Percentiles rank a stretch among this genome's conserved stretches.
phyloP scores from a whole-genome alignment of 2,329 filamentous ascomycete genomes.

The Leptoxyphium fumago region DNA sequence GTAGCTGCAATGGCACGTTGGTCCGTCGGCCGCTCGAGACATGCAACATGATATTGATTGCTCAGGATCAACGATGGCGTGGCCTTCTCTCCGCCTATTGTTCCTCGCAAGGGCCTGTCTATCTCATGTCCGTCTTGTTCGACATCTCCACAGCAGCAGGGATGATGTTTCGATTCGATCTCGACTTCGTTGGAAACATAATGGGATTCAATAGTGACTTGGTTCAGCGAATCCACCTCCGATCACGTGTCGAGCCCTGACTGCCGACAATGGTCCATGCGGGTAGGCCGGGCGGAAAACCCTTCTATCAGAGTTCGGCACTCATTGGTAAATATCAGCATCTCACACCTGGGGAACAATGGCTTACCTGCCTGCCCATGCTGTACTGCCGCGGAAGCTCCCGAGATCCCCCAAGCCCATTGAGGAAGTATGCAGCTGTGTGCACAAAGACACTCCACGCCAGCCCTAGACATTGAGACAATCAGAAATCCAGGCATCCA shows the following conservation, averaged over 20 bases:
- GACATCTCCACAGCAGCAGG: constrained; percentile 9
- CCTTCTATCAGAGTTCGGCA: not conserved
- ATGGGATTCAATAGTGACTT: not conserved
- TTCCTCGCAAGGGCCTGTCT: constrained; percentile 24
- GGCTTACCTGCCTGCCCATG: not conserved
- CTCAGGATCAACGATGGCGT: constrained; percentile 22
- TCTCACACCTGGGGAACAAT: not conserved
- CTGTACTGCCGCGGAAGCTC: not conserved
- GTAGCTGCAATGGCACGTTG: constrained; percentile 31
- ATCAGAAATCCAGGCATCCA: too few relatives aligned
- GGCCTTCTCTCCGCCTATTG: constrained; percentile 31
- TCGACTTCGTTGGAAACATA: constrained; percentile 7
- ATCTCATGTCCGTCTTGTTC: constrained; percentile 20
- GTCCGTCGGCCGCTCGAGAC: constrained; percentile 26
- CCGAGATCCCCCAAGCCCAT: constrained; percentile 1
- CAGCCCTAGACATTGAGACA: too few relatives aligned
- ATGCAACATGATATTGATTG: constrained; percentile 28
- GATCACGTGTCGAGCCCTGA: constrained; percentile 6
- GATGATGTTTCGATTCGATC: constrained; percentile 8
- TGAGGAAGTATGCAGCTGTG: not conserved
- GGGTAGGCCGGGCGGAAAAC: constrained; percentile 1
- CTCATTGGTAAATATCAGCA: not conserved
- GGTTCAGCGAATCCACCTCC: constrained; percentile 6
- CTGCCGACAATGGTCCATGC: not conserved
- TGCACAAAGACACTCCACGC: not conserved